Conservation (phyloP, 164 flowering plant genomes). For the Tetracentron sinense region DNA sequence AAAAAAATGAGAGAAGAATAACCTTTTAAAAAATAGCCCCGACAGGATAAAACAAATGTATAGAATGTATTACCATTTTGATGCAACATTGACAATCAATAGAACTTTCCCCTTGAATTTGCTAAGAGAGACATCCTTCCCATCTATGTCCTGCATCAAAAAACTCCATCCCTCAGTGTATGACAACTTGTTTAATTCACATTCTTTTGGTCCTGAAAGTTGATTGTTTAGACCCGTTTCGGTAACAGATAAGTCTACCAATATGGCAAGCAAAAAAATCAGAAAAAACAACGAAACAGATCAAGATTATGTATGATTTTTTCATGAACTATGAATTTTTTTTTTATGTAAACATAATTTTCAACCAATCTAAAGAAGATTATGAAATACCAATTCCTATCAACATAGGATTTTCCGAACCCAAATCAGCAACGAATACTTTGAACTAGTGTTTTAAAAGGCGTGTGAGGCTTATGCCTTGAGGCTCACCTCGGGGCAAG, state of each 20-base stretch:
- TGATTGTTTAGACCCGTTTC: neutral
- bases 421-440: too few species aligned
- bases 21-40: neutral
- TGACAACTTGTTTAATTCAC: neutral
- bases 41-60: neutral
- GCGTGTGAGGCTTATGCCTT: too few species aligned
- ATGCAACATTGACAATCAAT: conserved; percentile 90
- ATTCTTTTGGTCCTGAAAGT: neutral
- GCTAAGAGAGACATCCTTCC: conserved; percentile 70
- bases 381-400: too few species aligned
- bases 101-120: conserved; percentile 86
- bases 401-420: too few species aligned
- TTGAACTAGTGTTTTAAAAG: too few species aligned
- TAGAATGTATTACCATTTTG: conserved; percentile 55
- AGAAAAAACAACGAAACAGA: neutral
- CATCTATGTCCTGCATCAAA: conserved; percentile 76
- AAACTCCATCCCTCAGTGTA: neutral
- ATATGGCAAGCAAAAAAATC: neutral
- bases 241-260: neutral
- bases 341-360: too few species aligned
- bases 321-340: too few species aligned
- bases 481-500: too few species aligned
- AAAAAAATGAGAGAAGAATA: neutral
- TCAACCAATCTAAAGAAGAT: too few species aligned
- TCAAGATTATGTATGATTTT: neutral